These are phyloP conservation scores for Aspergillus candidus DNA, from an alignment of 2,329 filamentous ascomycete species.

Conservation along the genomic window DNA sequence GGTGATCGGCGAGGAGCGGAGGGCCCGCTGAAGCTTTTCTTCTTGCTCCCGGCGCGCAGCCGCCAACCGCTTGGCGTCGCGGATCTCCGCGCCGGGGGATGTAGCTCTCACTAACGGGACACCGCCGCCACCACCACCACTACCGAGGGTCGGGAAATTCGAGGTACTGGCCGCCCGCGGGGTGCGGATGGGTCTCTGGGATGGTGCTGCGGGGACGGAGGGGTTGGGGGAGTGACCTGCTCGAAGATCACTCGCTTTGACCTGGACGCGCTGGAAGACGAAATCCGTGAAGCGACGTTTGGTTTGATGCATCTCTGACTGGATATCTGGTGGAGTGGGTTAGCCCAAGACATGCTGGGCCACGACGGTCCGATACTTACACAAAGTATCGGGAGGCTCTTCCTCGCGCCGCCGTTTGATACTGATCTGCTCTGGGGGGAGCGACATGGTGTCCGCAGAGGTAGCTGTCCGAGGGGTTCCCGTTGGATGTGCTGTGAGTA, in stretches of 20 bases:
- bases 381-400: slow-evolving; percentile 51
- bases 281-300: slow-evolving; percentile 46
- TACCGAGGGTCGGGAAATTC: slow-evolving; percentile 13
- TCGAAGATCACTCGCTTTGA: slow-evolving; percentile 13
- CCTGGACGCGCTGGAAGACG: slow-evolving; percentile 40
- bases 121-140: slow-evolving; percentile 13
- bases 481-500: too few relatives aligned
- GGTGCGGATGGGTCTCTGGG: slow-evolving; percentile 24
- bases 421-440: slow-evolving; percentile 46
- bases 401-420: slow-evolving; percentile 54
- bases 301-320: slow-evolving; percentile 39
- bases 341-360: slow-evolving; percentile 3
- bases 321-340: slow-evolving; percentile 34
- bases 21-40: slow-evolving; percentile 24
- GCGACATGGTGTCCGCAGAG: slow-evolving; percentile 29
- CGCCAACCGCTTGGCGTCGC: slow-evolving; percentile 27
- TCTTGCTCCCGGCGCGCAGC: slow-evolving; percentile 24
- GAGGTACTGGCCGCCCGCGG: slow-evolving; percentile 33
- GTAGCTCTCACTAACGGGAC: slow-evolving; percentile 39
- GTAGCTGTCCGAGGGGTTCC: too few relatives aligned
- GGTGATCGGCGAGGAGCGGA: slow-evolving; percentile 18
- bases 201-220: slow-evolving; percentile 13
- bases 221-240: slow-evolving; percentile 9
- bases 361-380: slow-evolving; percentile 26
- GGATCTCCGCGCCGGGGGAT: slow-evolving; percentile 37